Evolutionary conservation across 2,329 filamentous ascomycete species (phyloP), one percentile per base, ranked within the genome.

Genomic region (Fusarium floridanum): DNA sequence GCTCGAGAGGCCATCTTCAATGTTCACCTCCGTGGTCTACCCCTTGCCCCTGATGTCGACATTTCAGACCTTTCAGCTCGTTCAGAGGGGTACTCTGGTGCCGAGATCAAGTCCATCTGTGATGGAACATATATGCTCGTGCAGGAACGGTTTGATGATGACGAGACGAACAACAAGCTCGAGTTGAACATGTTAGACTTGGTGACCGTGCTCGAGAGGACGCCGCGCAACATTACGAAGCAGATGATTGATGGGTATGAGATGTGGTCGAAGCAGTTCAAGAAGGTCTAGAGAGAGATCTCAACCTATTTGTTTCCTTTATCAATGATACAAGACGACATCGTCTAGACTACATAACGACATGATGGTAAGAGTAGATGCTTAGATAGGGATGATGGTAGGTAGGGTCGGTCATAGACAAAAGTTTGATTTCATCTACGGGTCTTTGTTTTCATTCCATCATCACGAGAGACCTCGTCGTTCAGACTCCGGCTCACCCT

Each of bases 41-140:
- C 88, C 24, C 85, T 95, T 56, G 82, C 83, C 2, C 80, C 85
- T 0, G 92, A 94, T 64, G 89, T 97, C 16, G 90, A 95, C 78
- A 82, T 94, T 10, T 83, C 87, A 1, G 84, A 86, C 59, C 84
- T 97, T 34, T 93, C 94, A 6, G 79, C 81, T 17, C 82, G 85
- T 56, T 93, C 93, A 0, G 92, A 95, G 9, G 95, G 95, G 0
- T 94, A 94, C 81, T 97, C 95, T 2, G 95, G 95, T 3, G 95
- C 95, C 0, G 96, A 98, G 83, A 90, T 98, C 69, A 84, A 86
- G 67, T 85, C 85, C 6, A 86, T 90, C 5, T 89, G 88, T 75
- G 83, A 85, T 37, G 81, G 82, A 62, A 86, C 86, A 0, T 85
- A 85, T 6, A 80, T 84, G 61, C 82, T 84, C 6, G 88, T 86